Percentiles rank a stretch among this genome's conserved stretches.
Conservation (phyloP, 106 monocot genomes). For the Phalaenopsis equestris region DNA sequence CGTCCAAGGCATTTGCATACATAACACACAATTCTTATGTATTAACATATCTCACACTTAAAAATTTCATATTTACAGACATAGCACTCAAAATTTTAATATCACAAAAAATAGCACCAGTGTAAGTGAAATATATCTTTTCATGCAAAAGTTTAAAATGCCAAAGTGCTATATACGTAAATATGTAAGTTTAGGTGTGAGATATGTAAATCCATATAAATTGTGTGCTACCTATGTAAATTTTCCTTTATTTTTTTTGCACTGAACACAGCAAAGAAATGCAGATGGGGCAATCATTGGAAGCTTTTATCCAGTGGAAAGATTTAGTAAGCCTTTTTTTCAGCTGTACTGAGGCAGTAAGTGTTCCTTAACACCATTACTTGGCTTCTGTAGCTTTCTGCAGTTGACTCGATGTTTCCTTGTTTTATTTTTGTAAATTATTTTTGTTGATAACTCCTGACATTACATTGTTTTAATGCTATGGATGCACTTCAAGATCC, state of each 20-base stretch:
- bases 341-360: slow-evolving; percentile 83
- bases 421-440: not conserved
- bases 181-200: too few relatives aligned
- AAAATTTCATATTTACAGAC: too few relatives aligned
- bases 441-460: not conserved
- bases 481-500: not conserved
- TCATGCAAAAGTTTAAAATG: too few relatives aligned
- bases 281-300: slow-evolving; percentile 97
- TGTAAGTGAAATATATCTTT: too few relatives aligned
- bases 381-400: not conserved
- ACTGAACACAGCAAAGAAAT: slow-evolving; percentile 12
- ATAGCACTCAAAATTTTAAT: too few relatives aligned
- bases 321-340: slow-evolving; percentile 73
- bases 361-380: slow-evolving; percentile 11
- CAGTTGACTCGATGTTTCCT: not conserved
- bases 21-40: too few relatives aligned
- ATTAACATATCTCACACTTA: too few relatives aligned
- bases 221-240: too few relatives aligned
- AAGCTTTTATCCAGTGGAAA: slow-evolving; percentile 98
- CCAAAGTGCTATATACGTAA: too few relatives aligned
- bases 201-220: too few relatives aligned
- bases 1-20: not conserved
- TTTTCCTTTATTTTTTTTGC: not conserved
- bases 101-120: too few relatives aligned
- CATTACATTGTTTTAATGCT: not conserved